A percentile compares a stretch with the other conserved stretches of the same genome.
Evolutionary conservation across 2,329 filamentous ascomycete species (phyloP).

Genomic region (Fusarium sp.): DNA sequence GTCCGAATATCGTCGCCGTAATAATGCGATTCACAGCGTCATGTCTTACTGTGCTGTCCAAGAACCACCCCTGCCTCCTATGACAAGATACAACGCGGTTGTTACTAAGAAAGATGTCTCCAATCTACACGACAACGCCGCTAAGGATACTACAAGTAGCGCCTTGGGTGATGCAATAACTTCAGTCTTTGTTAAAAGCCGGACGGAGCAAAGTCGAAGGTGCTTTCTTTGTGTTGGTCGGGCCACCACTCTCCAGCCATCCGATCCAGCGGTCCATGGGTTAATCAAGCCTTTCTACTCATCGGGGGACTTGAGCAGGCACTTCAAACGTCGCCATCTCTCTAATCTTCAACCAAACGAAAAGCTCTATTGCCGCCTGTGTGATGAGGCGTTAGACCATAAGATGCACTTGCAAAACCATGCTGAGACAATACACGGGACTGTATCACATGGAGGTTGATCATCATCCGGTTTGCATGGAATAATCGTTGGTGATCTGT

Average conservation of each 20-base stretch:
- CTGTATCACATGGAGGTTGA: neutral
- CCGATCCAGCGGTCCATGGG: neutral
- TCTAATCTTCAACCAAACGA: neutral
- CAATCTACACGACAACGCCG: no score
- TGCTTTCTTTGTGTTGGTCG: neutral
- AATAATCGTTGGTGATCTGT: no score
- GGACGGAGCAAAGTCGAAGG: neutral
- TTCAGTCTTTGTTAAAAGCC: no score
- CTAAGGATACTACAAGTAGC: no score
- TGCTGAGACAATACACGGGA: conserved; percentile 1
- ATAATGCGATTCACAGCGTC: no score
- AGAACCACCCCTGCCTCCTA: no score
- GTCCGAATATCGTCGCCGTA: no score
- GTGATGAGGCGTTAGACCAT: neutral
- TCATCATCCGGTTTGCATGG: no score
- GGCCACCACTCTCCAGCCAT: neutral
- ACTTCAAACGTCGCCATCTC: conserved; percentile 4
- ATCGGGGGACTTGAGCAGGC: neutral
- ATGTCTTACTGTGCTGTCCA: no score
- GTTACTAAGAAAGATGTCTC: no score
- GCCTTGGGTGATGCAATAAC: no score
- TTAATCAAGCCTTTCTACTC: conserved; percentile 10
- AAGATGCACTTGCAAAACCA: conserved; percentile 19
- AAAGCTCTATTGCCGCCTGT: neutral
- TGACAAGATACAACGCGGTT: no score